Evolutionary conservation across 2,329 filamentous ascomycete genomes (phyloP).

Genomic region (Fusarium poae): DNA sequence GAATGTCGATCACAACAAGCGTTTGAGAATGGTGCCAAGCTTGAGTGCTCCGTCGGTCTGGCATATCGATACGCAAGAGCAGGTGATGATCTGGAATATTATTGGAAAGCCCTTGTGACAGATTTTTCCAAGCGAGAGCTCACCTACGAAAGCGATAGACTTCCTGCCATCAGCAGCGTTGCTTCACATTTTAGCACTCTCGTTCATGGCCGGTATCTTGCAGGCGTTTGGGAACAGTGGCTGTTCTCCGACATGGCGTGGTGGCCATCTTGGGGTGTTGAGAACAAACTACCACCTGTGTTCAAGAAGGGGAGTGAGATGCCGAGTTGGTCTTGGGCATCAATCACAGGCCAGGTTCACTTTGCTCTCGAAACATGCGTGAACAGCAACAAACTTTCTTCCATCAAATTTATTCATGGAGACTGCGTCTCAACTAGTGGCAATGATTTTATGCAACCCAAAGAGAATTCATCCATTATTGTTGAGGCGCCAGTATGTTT

Average conservation of each 20-base stretch:
- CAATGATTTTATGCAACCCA: background rate
- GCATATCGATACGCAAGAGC: background rate
- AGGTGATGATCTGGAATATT: background rate
- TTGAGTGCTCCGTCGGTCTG: background rate
- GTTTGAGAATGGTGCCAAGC: slow-evolving; percentile 3
- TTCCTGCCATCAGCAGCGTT: background rate
- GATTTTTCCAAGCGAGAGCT: slow-evolving; percentile 2
- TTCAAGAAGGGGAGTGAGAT: background rate
- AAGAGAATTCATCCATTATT: background rate
- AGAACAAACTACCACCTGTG: background rate
- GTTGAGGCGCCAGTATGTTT: background rate
- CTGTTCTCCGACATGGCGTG: background rate
- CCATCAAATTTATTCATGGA: background rate
- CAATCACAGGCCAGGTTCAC: background rate
- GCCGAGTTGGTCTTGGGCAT: background rate
- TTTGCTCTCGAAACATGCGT: background rate
- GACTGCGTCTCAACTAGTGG: background rate
- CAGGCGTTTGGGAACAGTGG: background rate
- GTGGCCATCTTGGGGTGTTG: background rate
- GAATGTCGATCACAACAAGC: slow-evolving; percentile 1
- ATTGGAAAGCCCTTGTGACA: background rate
- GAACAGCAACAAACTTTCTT: background rate
- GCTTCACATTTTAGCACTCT: background rate
- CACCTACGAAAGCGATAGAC: background rate
- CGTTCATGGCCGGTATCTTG: background rate